Evolutionary conservation across 2,329 filamentous ascomycete genomes (phyloP), one percentile per base, ranked within the genome.

Genomic region (Xylaria sp.): DNA sequence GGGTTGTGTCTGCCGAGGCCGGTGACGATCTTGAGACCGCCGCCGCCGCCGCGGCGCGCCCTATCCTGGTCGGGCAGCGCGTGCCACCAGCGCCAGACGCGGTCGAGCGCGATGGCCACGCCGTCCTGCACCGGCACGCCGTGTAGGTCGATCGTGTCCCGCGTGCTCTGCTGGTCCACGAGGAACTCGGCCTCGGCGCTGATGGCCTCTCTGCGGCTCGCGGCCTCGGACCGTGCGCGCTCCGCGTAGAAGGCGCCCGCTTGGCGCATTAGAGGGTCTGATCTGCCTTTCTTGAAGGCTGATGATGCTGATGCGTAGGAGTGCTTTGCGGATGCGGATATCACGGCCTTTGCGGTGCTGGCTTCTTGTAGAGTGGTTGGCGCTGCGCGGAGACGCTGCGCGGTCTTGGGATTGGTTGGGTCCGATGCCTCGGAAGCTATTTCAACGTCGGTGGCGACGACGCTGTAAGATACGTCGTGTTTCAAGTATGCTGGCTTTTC

Each of bases 91-190:
- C 77, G 78, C 71, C 86, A 84, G 0, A 92, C 90, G 43, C 85
- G 86, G 55, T 89, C 85, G 34, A 87, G 85, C 1, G 92, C 90
- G 71, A 97, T 97, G 3, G 92, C 85, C 34, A 94, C 89, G 1
- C 92, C 95, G 77, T 97, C 92, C 57, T 89, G 84, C 1, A 97
- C 94, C 52, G 86, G 89, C 5, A 97, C 89, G 6, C 93, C 93
- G 78, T 98, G 95, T 30, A 98, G 82, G 78, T 98, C 95, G 8
- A 97, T 83, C 23, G 85, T 82, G 0, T 80, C 83, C 1, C 78
- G 67, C 0, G 84, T 85, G 59, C 92, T 94, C 76, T 94, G 91
- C 10, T 81, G 77, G 12, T 89, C 84, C 0, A 95, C 94, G 3
- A 91, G 83, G 0, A 86, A 80, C 74, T 96, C 91, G 1, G 93